Evolutionary conservation across 805 yeast species (phyloP).

Genomic region (Wilhelminamyces savonicus): DNA sequence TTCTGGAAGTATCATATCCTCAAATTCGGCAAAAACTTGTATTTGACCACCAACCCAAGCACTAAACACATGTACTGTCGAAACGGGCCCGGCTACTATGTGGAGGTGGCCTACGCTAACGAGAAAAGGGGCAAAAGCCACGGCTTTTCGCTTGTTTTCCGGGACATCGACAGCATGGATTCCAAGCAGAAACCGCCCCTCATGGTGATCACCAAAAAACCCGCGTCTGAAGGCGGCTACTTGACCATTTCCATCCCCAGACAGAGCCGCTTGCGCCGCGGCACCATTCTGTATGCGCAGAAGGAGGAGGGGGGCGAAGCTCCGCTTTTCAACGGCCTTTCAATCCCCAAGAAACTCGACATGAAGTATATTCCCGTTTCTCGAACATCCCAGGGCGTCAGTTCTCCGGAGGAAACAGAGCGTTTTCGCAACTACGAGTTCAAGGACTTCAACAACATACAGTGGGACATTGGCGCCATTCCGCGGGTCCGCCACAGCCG

Average conservation of each 20-base stretch:
- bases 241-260: slow-evolving; percentile 19
- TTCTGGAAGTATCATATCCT: slow-evolving; percentile 64
- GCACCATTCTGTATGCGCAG: slow-evolving; percentile 1
- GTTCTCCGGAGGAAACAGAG: no score
- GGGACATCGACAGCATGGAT: slow-evolving; percentile 14
- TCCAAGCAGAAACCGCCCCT: slow-evolving; percentile 12
- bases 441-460: slow-evolving; percentile 8
- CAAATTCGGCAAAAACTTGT: slow-evolving; percentile 47
- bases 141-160: slow-evolving; percentile 23
- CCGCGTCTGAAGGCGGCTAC: slow-evolving; percentile 22
- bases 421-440: slow-evolving; percentile 24
- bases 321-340: slow-evolving; percentile 17
- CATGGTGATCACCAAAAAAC: slow-evolving; percentile 20
- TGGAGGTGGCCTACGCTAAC: slow-evolving; percentile 29
- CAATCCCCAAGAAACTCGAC: slow-evolving; percentile 18
- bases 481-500: slow-evolving; percentile 32
- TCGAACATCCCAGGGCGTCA: no score
- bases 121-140: slow-evolving; percentile 3
- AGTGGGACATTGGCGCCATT: slow-evolving; percentile 35
- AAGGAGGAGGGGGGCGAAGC: slow-evolving; percentile 1
- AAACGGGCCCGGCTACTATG: slow-evolving; percentile 57
- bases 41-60: slow-evolving; percentile 64
- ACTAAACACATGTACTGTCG: slow-evolving; percentile 52
- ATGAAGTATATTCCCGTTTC: slow-evolving; percentile 13
- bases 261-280: slow-evolving; percentile 2